Conservation (phyloP, 371 early-diverging fungal species). For the Zancudomyces culisetae region DNA sequence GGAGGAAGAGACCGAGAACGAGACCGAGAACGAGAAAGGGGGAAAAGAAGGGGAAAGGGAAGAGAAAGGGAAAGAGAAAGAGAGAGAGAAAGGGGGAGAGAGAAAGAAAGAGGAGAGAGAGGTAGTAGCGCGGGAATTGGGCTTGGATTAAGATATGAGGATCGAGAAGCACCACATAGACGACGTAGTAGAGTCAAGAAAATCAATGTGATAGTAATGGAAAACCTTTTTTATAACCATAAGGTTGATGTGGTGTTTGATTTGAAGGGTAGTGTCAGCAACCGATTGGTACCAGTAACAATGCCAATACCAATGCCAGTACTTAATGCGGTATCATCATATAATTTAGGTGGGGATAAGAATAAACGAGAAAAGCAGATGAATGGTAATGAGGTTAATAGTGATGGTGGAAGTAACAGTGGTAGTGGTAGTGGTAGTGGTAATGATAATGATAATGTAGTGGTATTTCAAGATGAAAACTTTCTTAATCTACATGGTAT, state of each 20-base stretch:
- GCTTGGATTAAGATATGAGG: no score
- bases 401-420: background rate
- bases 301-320: background rate
- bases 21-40: no score
- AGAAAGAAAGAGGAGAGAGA: no score
- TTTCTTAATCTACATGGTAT: slow-evolving; percentile 51
- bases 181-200: no score
- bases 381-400: background rate
- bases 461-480: slow-evolving; percentile 83
- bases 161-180: no score
- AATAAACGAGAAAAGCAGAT: no score
- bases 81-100: no score
- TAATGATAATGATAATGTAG: slow-evolving; percentile 54
- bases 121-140: no score
- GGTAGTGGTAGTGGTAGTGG: background rate
- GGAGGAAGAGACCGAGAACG: no score
- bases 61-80: no score
- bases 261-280: slow-evolving; percentile 85
- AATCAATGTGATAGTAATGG: slow-evolving; percentile 87
- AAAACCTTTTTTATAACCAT: slow-evolving; percentile 77
- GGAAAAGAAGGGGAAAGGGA: no score
- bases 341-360: no score
- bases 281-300: slow-evolving; percentile 57
- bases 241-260: slow-evolving; percentile 61
- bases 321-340: background rate